Evolutionary conservation across 441 rosid genomes (phyloP), one percentile per base, ranked within the genome.

Genomic region (Capsella rubella): DNA sequence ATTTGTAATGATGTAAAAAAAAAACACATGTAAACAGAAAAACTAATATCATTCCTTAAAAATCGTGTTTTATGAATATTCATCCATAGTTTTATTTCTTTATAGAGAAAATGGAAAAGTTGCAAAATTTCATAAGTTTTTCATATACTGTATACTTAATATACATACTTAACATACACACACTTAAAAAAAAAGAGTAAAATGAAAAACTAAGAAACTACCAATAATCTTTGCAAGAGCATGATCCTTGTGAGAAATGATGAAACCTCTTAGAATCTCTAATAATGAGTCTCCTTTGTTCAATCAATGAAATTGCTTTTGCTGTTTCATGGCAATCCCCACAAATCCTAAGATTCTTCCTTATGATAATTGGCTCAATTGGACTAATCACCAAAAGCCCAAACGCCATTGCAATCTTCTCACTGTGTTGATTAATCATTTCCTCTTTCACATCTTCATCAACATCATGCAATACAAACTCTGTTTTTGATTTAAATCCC

Each of bases 241-340:
- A 86, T 18, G 72, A 68, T 7, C 90, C 85, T 64, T 80, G 18
- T 15, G 51, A 67, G 57, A 84, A 84, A 74, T 83, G 88, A 67
- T 84, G 90, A 75, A 83, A 86, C 76, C 85, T 72, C 79, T 86
- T 86, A 9, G 83, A 67, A 71, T 81, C 88, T 71, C 85, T 81
- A 72, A 86, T 83, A 52, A 81, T 32, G 32, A 86, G 42, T 8
- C 74, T 82, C n/a, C 84, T 78, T 54, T 71, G 76, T 77, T 84
- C 86, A 8, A 81, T 58, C 73, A 78, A 69, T 3, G 86, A 82
- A 21, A 82, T 61, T 25, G 64, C 64, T 81, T 81, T 84, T 8
- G 83, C 86, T 25, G 72, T 75, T 46, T 74, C 75, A 53, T 84
- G 87, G 54, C 89, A 82, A 28, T 86, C 87, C 7, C 82, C 86